These are phyloP conservation scores for Clausena lansium DNA, from an alignment of 345 rosid species.

Conservation along the genomic window DNA sequence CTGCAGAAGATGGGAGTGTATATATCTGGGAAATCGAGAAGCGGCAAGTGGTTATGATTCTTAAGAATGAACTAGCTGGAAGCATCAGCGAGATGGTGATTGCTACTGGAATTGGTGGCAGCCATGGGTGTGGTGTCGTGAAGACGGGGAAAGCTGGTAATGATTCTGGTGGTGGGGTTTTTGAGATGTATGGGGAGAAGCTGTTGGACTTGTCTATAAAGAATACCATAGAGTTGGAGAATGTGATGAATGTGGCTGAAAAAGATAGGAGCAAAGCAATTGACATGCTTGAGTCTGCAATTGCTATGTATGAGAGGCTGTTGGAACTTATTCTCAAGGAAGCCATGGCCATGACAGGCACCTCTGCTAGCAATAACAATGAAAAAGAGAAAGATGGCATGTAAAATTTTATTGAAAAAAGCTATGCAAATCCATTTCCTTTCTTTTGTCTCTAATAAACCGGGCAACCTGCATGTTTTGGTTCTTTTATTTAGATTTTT, in stretches of 20 bases:
- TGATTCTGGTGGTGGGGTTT: neutral
- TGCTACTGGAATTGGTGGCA: conserved; percentile 18
- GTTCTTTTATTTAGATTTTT: too few species aligned
- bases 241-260: conserved; percentile 19
- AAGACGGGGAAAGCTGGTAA: neutral
- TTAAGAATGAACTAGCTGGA: conserved; percentile 20
- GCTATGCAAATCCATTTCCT: neutral
- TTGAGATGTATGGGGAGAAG: conserved; percentile 18
- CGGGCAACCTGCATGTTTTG: too few species aligned
- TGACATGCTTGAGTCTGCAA: conserved; percentile 41
- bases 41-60: conserved; percentile 18
- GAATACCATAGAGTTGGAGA: conserved; percentile 23
- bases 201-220: conserved; percentile 10
- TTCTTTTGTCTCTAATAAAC: neutral
- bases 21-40: conserved; percentile 34
- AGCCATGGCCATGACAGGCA: conserved; percentile 29
- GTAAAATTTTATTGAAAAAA: neutral
- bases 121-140: neutral
- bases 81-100: conserved; percentile 35
- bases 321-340: conserved; percentile 42
- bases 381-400: neutral
- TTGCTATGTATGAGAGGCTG: conserved; percentile 34
- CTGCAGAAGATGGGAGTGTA: conserved; percentile 43
- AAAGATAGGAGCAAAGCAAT: conserved; percentile 36
- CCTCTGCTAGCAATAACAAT: neutral